Evolutionary conservation across 495 filamentous ascomycete species (phyloP), one percentile per base, ranked within the genome.

Genomic region (Lichina pygmaea): DNA sequence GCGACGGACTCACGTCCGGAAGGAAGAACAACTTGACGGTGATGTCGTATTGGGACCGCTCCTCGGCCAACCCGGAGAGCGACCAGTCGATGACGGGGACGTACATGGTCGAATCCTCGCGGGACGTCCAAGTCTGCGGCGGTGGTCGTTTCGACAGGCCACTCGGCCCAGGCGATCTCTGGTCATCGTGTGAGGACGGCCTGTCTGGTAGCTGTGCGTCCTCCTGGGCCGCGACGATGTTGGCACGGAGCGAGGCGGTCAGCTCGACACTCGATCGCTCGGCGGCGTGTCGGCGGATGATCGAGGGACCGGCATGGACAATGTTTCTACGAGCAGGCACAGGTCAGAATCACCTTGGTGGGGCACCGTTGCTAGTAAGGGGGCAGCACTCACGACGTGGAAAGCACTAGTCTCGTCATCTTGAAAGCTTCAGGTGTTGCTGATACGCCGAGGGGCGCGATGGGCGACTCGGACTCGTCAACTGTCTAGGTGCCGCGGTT

Each of bases 11-110:
- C 13, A 79, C 71, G 31, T 67, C 68, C 3, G 83, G 81, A 13
- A 93, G 67, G 57, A 86, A 91, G 68, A 94, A 94, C 16, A 94
- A 62, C 56, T 94, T 94, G 39, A 82, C 74, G 0, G 86, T 94
- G 56, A 93, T 91, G 59, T 92, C 81, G 64, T 94, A 93, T 51
- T 81, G 72, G 46, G 66, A 61, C 6, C 75, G 66, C 51, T 89
- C 81, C 55, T 93, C 86, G 31, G 75, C 62, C 17, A 94, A 61
- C 0, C 77, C 75, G 12, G 72, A 69, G 34, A 65, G 57, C n/a
- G 66, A 60, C 64, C 79, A 81, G 55, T 84, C 72, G 45, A 81
- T 71, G 39, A 75, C 67, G 34, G 85, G 85, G 42, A 93, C 73
- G 51, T 78, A 89, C 37, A 85, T 67, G 3, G 64, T 63, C 36